These are phyloP conservation scores for Abortiporus biennis DNA, from an alignment of 1,284 basidiomycete species.

Conservation along the genomic window DNA sequence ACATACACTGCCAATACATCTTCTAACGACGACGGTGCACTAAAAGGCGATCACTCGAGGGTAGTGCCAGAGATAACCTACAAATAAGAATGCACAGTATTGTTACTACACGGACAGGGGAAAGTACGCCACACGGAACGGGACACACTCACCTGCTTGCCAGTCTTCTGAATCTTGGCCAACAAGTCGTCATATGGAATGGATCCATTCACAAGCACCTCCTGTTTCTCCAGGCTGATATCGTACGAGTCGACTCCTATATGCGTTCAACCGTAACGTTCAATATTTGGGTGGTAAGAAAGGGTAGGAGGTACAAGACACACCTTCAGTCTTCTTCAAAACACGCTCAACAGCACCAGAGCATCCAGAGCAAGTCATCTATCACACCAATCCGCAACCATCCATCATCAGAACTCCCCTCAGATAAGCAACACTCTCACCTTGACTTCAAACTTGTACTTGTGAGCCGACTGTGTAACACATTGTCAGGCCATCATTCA, in stretches of 20 bases:
- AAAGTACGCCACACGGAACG: too few species aligned
- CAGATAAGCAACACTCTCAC: too few species aligned
- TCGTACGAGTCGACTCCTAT: conserved; percentile 53
- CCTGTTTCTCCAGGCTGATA: conserved; percentile 65
- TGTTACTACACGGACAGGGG: conserved; percentile 1
- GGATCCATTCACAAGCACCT: conserved; percentile 62
- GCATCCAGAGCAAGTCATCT: conserved; percentile 85
- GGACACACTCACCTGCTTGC: conserved; percentile 59
- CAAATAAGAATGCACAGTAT: conserved; percentile 6
- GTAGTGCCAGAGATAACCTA: conserved; percentile 36
- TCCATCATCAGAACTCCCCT: neutral
- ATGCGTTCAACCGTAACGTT: too few species aligned
- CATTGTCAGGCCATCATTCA: neutral
- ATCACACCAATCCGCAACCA: too few species aligned
- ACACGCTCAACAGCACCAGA: conserved; percentile 75
- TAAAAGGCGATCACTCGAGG: conserved; percentile 18
- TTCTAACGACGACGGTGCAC: too few species aligned
- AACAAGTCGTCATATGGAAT: conserved; percentile 63
- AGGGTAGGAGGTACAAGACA: conserved; percentile 10
- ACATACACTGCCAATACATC: too few species aligned
- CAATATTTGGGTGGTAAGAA: neutral
- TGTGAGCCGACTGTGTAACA: conserved; percentile 14
- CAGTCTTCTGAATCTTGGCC: conserved; percentile 81
- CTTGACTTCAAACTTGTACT: conserved; percentile 36
- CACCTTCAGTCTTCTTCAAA: conserved; percentile 64